Evolutionary conservation across 192 early-diverging fungal species (phyloP).

Genomic region (Rhizoclosmatium sp.): DNA sequence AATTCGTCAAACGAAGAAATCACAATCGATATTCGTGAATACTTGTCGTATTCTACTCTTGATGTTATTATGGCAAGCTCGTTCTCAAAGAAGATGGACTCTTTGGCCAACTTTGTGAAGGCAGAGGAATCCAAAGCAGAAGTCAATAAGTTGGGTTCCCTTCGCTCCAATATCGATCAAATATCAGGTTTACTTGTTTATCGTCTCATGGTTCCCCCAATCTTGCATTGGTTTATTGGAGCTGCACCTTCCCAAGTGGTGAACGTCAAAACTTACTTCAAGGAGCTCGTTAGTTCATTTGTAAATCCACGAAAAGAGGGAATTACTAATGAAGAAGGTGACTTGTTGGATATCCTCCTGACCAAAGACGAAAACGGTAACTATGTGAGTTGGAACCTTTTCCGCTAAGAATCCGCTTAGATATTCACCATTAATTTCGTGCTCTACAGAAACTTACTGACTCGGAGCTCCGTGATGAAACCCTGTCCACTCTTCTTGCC

Average conservation of each 20-base stretch:
- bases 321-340: background rate
- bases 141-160: background rate
- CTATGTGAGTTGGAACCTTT: background rate
- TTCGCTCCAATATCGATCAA: slow-evolving; percentile 10
- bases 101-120: background rate
- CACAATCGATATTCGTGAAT: slow-evolving; percentile 12
- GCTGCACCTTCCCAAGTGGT: background rate
- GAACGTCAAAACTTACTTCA: background rate
- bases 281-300: background rate
- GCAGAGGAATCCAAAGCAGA: background rate
- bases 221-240: slow-evolving; percentile 4
- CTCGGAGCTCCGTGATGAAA: slow-evolving; percentile 52
- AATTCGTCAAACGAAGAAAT: background rate
- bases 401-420: background rate
- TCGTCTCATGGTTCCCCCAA: slow-evolving; percentile 1
- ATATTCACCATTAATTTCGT: background rate
- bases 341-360: background rate
- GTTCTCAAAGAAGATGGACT: slow-evolving; percentile 20
- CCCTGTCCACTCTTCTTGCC: slow-evolving; percentile 57
- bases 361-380: background rate
- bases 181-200: background rate
- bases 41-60: slow-evolving; percentile 7
- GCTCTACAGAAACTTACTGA: slow-evolving; percentile 27
- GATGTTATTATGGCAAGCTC: slow-evolving; percentile 15
- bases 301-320: background rate